A percentile compares a stretch with the other conserved stretches of the same genome.
Evolutionary conservation across 805 yeast genomes (phyloP).

Genomic region (Lipomyces starkeyi): DNA sequence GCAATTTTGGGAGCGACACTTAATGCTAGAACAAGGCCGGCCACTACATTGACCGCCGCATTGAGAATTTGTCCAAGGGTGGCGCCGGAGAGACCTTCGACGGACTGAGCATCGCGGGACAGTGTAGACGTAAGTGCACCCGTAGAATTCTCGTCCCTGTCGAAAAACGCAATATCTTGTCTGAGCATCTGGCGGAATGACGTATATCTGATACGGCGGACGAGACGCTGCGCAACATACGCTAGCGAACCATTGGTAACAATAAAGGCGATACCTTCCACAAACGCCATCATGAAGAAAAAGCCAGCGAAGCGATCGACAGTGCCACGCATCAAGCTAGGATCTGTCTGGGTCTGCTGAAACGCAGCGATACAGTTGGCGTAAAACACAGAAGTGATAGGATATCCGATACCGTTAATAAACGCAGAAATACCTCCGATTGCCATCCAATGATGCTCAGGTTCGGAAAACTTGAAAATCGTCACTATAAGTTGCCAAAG

Average conservation of each 20-base stretch:
- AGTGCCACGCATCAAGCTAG: constrained; percentile 47
- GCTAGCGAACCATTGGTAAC: constrained; percentile 32
- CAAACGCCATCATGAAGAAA: constrained; percentile 37
- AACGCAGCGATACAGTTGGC: constrained; percentile 48
- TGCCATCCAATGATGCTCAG: constrained; percentile 30
- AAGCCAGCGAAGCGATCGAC: constrained; percentile 43
- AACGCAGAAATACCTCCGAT: constrained; percentile 33
- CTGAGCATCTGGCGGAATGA: constrained; percentile 41
- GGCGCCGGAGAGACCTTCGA: constrained; percentile 44
- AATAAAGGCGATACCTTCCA: constrained; percentile 28
- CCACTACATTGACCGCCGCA: constrained; percentile 47
- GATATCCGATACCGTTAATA: constrained; percentile 33
- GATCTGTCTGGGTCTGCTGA: constrained; percentile 37
- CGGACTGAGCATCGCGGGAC: constrained; percentile 43
- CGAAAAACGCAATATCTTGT: constrained; percentile 44
- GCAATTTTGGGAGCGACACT: constrained; percentile 52
- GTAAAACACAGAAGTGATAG: constrained; percentile 47
- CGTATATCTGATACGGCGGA: constrained; percentile 38
- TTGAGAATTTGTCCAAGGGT: constrained; percentile 42
- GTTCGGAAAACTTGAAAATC: constrained; percentile 28
- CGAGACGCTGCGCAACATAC: constrained; percentile 33
- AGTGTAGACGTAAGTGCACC: constrained; percentile 42
- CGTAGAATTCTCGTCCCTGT: constrained; percentile 40
- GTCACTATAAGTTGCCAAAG: constrained; percentile 23
- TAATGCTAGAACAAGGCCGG: constrained; percentile 49